Conservation (phyloP, 2,329 filamentous ascomycete species). For the Camillea tinctor region DNA sequence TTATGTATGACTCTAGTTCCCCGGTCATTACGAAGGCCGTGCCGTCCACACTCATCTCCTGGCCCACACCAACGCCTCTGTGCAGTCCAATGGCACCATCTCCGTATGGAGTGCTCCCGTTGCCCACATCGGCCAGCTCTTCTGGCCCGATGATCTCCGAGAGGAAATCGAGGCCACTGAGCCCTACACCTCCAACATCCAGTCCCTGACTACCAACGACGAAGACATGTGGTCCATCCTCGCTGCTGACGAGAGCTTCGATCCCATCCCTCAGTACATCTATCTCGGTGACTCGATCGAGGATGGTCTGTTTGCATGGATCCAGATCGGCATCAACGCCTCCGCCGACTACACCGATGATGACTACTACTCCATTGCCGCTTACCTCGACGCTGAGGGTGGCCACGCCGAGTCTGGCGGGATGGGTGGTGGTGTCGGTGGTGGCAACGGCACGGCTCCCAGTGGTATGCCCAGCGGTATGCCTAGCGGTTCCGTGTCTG, state of each 20-base stretch:
- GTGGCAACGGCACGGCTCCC: conserved; percentile 23
- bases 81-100: conserved; percentile 32
- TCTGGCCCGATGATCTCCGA: conserved; percentile 32
- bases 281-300: conserved; percentile 48
- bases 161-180: conserved; percentile 29
- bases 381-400: conserved; percentile 27
- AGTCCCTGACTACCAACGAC: conserved; percentile 30
- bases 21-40: conserved; percentile 40
- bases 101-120: conserved; percentile 29
- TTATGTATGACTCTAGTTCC: conserved; percentile 27
- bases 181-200: conserved; percentile 32
- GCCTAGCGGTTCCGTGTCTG: conserved; percentile 13
- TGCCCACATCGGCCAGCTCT: conserved; percentile 34
- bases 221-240: conserved; percentile 34
- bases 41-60: conserved; percentile 43
- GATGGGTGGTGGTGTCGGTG: conserved; percentile 8
- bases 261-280: conserved; percentile 52
- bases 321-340: conserved; percentile 45
- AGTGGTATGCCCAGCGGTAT: conserved; percentile 6
- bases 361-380: conserved; percentile 27
- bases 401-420: conserved; percentile 21
- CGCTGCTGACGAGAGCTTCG: conserved; percentile 30
- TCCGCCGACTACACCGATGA: conserved; percentile 34
- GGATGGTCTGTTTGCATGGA: conserved; percentile 49
- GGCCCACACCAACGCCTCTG: conserved; percentile 28